These are phyloP conservation scores for Aspergillus candidus DNA, from an alignment of 2,329 filamentous ascomycete species.

Conservation along the genomic window DNA sequence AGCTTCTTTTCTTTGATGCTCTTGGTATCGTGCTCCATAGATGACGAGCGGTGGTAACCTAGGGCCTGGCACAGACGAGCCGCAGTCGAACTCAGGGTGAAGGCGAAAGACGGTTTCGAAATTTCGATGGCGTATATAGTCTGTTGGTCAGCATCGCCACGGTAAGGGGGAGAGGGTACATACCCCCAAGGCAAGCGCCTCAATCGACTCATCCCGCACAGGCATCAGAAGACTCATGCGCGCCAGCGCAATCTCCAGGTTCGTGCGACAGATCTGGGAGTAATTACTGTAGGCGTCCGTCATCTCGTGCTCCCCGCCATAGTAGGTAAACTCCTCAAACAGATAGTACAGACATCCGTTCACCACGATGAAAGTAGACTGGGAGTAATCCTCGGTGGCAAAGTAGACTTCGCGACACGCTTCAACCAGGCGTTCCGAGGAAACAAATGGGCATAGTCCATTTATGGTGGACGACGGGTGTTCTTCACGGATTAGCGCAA, in stretches of 20 bases:
- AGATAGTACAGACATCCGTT: slow-evolving; percentile 36
- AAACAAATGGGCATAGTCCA: slow-evolving; percentile 30
- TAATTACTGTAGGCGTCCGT: slow-evolving; percentile 26
- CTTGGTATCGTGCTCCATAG: slow-evolving; percentile 21
- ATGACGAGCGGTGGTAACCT: slow-evolving; percentile 48
- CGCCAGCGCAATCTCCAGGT: slow-evolving; percentile 41
- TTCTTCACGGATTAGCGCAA: slow-evolving; percentile 11
- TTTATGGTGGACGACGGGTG: slow-evolving; percentile 17
- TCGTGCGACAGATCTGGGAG: slow-evolving; percentile 34
- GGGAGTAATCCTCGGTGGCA: slow-evolving; percentile 36
- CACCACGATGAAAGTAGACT: slow-evolving; percentile 35
- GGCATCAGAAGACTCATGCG: slow-evolving; percentile 53
- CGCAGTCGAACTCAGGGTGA: slow-evolving; percentile 56
- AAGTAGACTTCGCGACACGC: slow-evolving; percentile 42
- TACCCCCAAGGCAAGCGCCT: slow-evolving; percentile 56
- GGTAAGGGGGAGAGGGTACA: background rate
- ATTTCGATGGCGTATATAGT: slow-evolving; percentile 57
- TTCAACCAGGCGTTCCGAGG: slow-evolving; percentile 28
- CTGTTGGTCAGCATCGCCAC: slow-evolving; percentile 29
- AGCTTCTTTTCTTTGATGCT: slow-evolving; percentile 27
- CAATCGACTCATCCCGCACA: slow-evolving; percentile 50
- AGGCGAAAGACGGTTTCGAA: slow-evolving; percentile 58
- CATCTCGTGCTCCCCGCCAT: slow-evolving; percentile 13
- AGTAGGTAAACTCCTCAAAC: slow-evolving; percentile 28
- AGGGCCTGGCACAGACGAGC: slow-evolving; percentile 57